Evolutionary conservation across 176 grass and related monocot genomes (phyloP).

Genomic region (Musa troglodytarum): DNA sequence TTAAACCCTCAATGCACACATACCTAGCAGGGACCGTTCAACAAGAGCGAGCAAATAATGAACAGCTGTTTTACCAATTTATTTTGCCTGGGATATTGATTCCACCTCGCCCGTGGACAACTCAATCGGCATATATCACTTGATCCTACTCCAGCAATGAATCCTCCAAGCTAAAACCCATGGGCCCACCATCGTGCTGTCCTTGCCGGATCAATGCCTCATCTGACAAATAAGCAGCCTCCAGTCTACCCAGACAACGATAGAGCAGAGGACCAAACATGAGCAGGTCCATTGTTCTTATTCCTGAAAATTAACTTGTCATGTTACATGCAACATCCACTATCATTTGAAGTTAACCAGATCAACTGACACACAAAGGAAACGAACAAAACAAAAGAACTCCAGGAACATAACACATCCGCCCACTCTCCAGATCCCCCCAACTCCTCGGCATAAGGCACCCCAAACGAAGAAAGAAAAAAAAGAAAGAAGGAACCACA

Average conservation of each 20-base stretch:
- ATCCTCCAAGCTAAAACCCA: background rate
- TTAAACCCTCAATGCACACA: no score
- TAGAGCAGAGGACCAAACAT: slow-evolving; percentile 38
- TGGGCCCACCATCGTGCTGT: background rate
- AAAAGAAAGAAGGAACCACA: no score
- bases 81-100: no score
- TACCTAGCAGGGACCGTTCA: no score
- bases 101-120: no score
- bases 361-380: no score
- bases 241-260: slow-evolving; percentile 31
- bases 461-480: no score
- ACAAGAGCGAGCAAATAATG: no score
- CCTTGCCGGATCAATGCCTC: background rate
- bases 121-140: background rate
- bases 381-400: background rate
- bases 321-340: background rate
- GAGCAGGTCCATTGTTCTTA: slow-evolving; percentile 45
- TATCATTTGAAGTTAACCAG: background rate
- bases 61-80: no score
- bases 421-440: no score
- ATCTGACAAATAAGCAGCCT: slow-evolving; percentile 1
- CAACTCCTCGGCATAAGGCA: no score
- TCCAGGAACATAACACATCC: no score
- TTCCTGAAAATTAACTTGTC: slow-evolving; percentile 9
- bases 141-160: background rate